phyloP scores from a whole-genome alignment of 441 rosid genomes.

The Aleurites moluccanus region DNA sequence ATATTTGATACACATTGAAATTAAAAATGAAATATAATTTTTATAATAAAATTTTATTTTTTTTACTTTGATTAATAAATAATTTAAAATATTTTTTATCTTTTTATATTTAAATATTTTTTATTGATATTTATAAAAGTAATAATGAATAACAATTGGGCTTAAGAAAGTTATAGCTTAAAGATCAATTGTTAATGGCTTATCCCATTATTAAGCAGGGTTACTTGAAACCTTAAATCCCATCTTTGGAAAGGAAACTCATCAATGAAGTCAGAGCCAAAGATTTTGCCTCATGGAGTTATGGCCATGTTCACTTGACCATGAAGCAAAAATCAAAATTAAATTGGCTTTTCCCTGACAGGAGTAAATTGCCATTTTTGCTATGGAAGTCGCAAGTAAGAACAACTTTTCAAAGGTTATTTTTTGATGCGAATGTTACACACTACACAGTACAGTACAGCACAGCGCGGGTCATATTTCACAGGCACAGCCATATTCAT shows the following conservation, averaged over 20 bases:
- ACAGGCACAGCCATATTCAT: background rate
- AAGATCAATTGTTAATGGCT: too few relatives aligned
- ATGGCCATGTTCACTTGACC: conserved; percentile 5
- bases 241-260: background rate
- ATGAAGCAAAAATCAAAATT: conserved; percentile 1
- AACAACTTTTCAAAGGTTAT: background rate
- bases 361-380: background rate
- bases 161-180: too few relatives aligned
- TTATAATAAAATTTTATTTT: too few relatives aligned
- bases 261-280: background rate
- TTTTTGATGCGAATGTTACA: background rate
- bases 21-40: too few relatives aligned
- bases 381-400: background rate
- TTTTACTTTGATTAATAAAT: too few relatives aligned
- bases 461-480: background rate
- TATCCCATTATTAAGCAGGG: background rate
- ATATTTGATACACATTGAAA: too few relatives aligned
- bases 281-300: background rate
- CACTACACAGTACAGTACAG: too few relatives aligned
- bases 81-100: too few relatives aligned
- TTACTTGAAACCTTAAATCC: background rate
- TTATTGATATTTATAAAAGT: too few relatives aligned
- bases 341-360: background rate
- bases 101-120: too few relatives aligned
- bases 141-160: too few relatives aligned